Evolutionary conservation across 805 yeast species (phyloP), one percentile per base, ranked within the genome.

Genomic region (Sugiyamaella boreocaroliniensis): DNA sequence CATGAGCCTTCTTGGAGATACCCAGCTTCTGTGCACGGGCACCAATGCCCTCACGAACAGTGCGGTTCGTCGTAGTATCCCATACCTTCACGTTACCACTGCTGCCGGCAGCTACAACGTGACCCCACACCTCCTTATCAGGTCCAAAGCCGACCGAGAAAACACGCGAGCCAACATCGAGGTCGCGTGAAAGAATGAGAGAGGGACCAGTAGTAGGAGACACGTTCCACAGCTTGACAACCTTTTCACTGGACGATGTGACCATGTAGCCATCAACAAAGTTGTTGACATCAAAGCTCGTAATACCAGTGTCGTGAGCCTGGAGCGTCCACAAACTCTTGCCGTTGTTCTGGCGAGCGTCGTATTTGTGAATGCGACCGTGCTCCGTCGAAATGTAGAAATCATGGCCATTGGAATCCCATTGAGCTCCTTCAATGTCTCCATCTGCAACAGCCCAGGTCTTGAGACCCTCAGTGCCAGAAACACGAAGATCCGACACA

Each of bases 271-370:
- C 93, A 22, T 83, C 82, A 32, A 89, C 67, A 64, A 73, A 78
- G 22, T 67, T 65, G 70, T 88, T 90, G 40, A 83, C 77, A 59
- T 84, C 85, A 60, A 93, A 76, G 1, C 92, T 76, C 4, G 97
- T 85, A 56, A 93, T 85, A 56, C 96, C 97, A 2, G 95, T 80
- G 71, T 93, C 98, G 68, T 93, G 99, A 1, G 98, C 98, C 69
- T 93, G 96, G 61, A 93, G 75, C 2, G 96, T 88, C 99, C 99
- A 93, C 32, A 92, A 63, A 16, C 97, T 90, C 53, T 75, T 72
- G 45, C 76, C 77, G n/a, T 32, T 32, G 40, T 75, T 79, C n/a
- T 51, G 51, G 68, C 96, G 81, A 45, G 88, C 85, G 68, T 92
- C 99, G 63, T 85, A 92, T 56, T 92, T 85, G 72, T 88, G 88